These are phyloP conservation scores for Scopulariopsis brevicaulis DNA, from an alignment of 2,329 filamentous ascomycete genomes.

Conservation along the genomic window DNA sequence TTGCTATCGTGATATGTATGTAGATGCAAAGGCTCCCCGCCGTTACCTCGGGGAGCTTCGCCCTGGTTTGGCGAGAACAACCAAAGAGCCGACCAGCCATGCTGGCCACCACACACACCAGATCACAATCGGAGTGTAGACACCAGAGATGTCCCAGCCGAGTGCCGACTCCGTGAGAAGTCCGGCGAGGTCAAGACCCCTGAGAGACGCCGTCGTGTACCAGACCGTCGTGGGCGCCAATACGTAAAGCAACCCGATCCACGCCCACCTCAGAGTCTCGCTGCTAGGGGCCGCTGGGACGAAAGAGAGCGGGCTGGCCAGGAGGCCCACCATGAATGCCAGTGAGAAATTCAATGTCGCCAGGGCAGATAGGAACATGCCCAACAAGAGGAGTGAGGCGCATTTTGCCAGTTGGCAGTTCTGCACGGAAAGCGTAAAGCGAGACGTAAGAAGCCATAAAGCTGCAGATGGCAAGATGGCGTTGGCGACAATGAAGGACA, in stretches of 20 bases:
- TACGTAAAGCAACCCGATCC: conserved; percentile 41
- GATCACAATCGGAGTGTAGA: conserved; percentile 82
- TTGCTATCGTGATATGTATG: neutral
- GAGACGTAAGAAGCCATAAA: conserved; percentile 39
- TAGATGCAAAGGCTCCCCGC: neutral
- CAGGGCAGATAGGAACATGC: conserved; percentile 83
- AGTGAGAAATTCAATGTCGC: conserved; percentile 95
- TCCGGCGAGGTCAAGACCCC: conserved; percentile 31
- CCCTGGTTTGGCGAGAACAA: conserved; percentile 25
- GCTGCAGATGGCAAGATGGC: conserved; percentile 43
- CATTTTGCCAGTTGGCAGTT: conserved; percentile 74
- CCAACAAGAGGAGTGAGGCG: conserved; percentile 84
- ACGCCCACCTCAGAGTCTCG: conserved; percentile 25
- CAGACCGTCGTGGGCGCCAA: conserved; percentile 50
- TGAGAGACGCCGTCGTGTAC: conserved; percentile 31
- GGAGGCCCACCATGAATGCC: conserved; percentile 70
- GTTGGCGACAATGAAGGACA: conserved; percentile 42
- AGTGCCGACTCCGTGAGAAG: conserved; percentile 67
- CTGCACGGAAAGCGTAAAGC: conserved; percentile 46
- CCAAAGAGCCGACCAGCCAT: conserved; percentile 58
- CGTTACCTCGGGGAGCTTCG: neutral
- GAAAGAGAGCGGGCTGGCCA: conserved; percentile 73
- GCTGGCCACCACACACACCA: conserved; percentile 96
- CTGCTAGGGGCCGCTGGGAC: conserved; percentile 29
- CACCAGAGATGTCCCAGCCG: conserved; percentile 79